phyloP scores from a whole-genome alignment of 768 basidiomycete genomes.

The Suillus sp. region DNA sequence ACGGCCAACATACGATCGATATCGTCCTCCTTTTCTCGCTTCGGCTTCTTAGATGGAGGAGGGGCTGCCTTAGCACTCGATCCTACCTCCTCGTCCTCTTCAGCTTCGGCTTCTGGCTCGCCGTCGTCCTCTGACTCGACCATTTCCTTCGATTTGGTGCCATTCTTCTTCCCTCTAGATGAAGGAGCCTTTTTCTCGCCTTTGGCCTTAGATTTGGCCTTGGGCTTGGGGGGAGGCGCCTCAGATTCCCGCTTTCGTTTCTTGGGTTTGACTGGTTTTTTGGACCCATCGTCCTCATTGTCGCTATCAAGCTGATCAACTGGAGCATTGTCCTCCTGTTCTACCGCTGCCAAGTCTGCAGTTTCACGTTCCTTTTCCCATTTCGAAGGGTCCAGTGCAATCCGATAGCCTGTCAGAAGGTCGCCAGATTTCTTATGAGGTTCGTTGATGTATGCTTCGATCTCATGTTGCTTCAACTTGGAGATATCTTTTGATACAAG shows the following conservation, averaged over 20 bases:
- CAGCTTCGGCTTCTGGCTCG: conserved; percentile 50
- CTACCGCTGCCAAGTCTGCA: conserved; percentile 38
- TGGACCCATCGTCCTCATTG: conserved; percentile 53
- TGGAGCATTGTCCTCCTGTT: conserved; percentile 57
- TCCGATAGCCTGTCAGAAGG: conserved; percentile 73
- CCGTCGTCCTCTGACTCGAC: conserved; percentile 68
- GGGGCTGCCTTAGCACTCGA: conserved; percentile 58
- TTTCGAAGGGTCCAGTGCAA: conserved; percentile 70
- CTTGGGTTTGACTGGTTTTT: conserved; percentile 47
- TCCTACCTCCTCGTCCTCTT: conserved; percentile 47
- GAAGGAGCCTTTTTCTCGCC: conserved; percentile 37
- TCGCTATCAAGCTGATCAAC: conserved; percentile 67
- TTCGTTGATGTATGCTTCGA: conserved; percentile 79
- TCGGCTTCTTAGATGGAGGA: conserved; percentile 66
- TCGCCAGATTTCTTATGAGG: conserved; percentile 77
- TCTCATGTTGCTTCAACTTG: conserved; percentile 74
- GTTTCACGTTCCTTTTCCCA: conserved; percentile 56
- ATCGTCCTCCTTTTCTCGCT: conserved; percentile 61
- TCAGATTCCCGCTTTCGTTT: conserved; percentile 70
- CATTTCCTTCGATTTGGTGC: conserved; percentile 59
- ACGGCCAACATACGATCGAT: conserved; percentile 50
- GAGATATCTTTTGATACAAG: conserved; percentile 80
- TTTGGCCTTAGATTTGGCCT: conserved; percentile 51
- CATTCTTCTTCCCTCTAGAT: conserved; percentile 53
- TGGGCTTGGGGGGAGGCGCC: conserved; percentile 37